Percentiles rank a stretch among this genome's conserved stretches.
Conservation (phyloP, 2,329 filamentous ascomycete species). For the Trichoderma sp. region DNA sequence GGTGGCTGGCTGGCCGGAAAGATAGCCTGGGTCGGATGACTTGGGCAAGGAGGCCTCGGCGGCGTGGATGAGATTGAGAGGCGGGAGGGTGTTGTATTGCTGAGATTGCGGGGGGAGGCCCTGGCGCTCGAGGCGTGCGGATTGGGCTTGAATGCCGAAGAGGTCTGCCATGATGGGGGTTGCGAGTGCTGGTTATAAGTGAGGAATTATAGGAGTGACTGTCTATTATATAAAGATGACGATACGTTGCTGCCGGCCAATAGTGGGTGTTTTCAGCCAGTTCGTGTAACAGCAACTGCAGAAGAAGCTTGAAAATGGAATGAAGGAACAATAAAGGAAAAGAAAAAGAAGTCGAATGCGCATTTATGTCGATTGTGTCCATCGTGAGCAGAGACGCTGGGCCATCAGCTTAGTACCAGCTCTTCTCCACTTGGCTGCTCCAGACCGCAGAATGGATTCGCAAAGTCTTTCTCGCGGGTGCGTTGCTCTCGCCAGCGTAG, state of each 20-base stretch:
- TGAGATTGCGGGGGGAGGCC: slow-evolving; percentile 24
- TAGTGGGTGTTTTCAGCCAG: too few relatives aligned
- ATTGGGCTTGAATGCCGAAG: slow-evolving; percentile 32
- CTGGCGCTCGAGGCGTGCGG: slow-evolving; percentile 31
- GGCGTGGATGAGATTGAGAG: slow-evolving; percentile 35
- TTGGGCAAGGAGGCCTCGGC: slow-evolving; percentile 46
- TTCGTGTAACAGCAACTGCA: not conserved
- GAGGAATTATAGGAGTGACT: not conserved
- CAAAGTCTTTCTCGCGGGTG: slow-evolving; percentile 21
- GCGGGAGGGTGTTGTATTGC: slow-evolving; percentile 40
- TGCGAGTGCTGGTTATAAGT: not conserved
- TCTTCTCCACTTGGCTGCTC: slow-evolving; percentile 3
- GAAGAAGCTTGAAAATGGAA: not conserved
- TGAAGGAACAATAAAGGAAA: not conserved
- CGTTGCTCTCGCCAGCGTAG: slow-evolving; percentile 1
- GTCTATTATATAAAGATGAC: not conserved
- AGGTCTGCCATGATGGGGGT: slow-evolving; percentile 32
- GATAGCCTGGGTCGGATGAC: slow-evolving; percentile 35
- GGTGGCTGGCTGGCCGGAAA: slow-evolving; percentile 37
- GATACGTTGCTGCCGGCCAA: not conserved
- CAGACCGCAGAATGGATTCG: slow-evolving; percentile 12
- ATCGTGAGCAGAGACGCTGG: not conserved
- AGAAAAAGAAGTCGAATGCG: not conserved
- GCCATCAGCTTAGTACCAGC: not conserved
- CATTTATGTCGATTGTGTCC: not conserved